Evolutionary conservation across 805 yeast genomes (phyloP), one percentile per base, ranked within the genome.

Genomic region (Pichia rugopelliculosa): DNA sequence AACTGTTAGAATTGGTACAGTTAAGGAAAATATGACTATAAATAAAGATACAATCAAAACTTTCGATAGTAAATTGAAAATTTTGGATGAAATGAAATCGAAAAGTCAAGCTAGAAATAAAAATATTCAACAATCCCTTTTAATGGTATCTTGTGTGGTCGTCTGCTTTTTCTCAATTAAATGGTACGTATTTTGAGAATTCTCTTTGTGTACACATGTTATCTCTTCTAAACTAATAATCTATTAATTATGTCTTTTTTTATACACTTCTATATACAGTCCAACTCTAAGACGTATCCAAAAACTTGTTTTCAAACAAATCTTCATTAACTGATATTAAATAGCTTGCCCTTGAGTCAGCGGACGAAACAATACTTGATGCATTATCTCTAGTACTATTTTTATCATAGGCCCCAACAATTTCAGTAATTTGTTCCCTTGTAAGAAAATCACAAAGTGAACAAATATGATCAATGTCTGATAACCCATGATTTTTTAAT

Each of bases 1-100:
- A 24, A 55, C 53, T 12, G 53, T 50, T 17, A 57, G 67, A 50
- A 51, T 66, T 40, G 60, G 58, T 10, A 33, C 39, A 11, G 66
- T 62, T 24, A 53, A 57, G 24, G 39, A 30, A 15, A 55, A 45
- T 17, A 50, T 66, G 34, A 41, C 39, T 17, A 24, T 21, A 23
- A 59, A 60, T 38, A 60, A 62, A 36, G 48, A 43, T 10, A 55
- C 53, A 34, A 27, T 65, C 15, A 55, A 49, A 41, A 36, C 43
- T 0, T 57, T 61, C 38, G 61, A 62, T 26, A 24, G 22, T 1
- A 51, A 46, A 24, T 40, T 64, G 34, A 41, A 42, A 15, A 25
- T 50, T 3, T 47, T 62, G 12, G 59, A 56, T 33, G 47, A 51
- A 10, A 46, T 55, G 36, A 59, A 56, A 46, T 44, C 46, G 21